Percentiles rank a stretch among this genome's conserved stretches.
phyloP scores from a whole-genome alignment of 805 yeast species.

The Candida ipomoeae region DNA sequence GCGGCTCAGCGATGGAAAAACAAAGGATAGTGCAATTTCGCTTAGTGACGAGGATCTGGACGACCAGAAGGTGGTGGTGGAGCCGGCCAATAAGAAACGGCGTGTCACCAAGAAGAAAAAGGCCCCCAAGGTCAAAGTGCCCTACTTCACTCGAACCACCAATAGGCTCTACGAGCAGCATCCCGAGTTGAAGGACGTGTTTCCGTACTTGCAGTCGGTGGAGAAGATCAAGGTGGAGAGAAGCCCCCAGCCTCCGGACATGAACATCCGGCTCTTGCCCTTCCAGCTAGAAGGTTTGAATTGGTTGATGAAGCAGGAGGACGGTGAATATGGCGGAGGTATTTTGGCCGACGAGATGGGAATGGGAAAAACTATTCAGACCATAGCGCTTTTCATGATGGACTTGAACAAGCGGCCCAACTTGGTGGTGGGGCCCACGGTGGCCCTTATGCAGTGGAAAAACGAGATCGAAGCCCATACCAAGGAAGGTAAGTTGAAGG shows the following conservation, averaged over 20 bases:
- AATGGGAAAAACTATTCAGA: constrained; percentile 98
- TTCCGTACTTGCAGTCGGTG: constrained; percentile 54
- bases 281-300: constrained; percentile 91
- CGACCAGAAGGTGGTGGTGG: constrained; percentile 7
- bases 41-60: constrained; percentile 25
- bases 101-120: constrained; percentile 27
- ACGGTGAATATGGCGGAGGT: constrained; percentile 77
- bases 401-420: constrained; percentile 68
- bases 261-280: constrained; percentile 72
- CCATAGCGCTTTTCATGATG: constrained; percentile 78
- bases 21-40: constrained; percentile 20
- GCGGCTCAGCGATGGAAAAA: constrained; percentile 1
- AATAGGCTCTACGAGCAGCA: constrained; percentile 65
- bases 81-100: constrained; percentile 21
- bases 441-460: constrained; percentile 98
- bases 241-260: constrained; percentile 73
- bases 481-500: constrained; percentile 55
- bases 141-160: constrained; percentile 69
- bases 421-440: constrained; percentile 94
- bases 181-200: constrained; percentile 71
- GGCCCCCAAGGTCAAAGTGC: constrained; percentile 52
- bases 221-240: constrained; percentile 46
- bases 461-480: constrained; percentile 88
- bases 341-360: constrained; percentile 99
- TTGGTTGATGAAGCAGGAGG: constrained; percentile 86